Conservation (phyloP, 2,329 filamentous ascomycete genomes). For the Coniochaeta prunicola region DNA sequence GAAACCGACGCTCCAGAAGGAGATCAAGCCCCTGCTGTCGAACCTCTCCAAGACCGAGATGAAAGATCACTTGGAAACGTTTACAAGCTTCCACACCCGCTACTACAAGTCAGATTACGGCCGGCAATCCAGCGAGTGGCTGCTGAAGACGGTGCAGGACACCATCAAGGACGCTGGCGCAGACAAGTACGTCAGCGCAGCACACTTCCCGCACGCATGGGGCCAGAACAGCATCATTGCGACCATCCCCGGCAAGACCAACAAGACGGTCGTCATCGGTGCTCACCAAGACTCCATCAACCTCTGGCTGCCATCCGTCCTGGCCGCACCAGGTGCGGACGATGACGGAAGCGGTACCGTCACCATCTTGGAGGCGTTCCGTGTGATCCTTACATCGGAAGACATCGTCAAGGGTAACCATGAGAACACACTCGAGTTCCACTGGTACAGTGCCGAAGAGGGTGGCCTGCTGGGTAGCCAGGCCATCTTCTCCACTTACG, state of each 20-base stretch:
- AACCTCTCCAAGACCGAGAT: conserved; percentile 71
- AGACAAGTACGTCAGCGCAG: conserved; percentile 56
- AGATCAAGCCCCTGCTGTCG: conserved; percentile 59
- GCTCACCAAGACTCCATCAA: conserved; percentile 96
- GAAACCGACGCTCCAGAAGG: conserved; percentile 46
- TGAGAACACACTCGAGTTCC: conserved; percentile 87
- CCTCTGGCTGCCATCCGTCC: conserved; percentile 74
- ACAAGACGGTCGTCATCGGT: conserved; percentile 81
- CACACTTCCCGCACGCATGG: conserved; percentile 77
- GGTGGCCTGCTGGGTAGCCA: conserved; percentile 82
- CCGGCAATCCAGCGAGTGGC: conserved; percentile 79
- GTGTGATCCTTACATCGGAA: conserved; percentile 68
- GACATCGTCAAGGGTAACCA: conserved; percentile 64
- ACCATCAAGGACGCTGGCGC: conserved; percentile 68
- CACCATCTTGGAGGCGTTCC: conserved; percentile 87
- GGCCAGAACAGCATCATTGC: conserved; percentile 87
- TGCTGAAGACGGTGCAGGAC: conserved; percentile 65
- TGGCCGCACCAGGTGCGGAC: conserved; percentile 87
- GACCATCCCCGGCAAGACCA: conserved; percentile 76
- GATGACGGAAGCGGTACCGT: conserved; percentile 91
- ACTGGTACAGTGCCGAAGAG: conserved; percentile 92
- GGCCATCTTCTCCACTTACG: conserved; percentile 79
- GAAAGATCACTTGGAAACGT: conserved; percentile 67
- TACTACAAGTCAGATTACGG: conserved; percentile 75
- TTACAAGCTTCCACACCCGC: conserved; percentile 73